These are phyloP conservation scores for Mimosa bimucronata DNA, from an alignment of 306 rosid genomes.

Conservation along the genomic window DNA sequence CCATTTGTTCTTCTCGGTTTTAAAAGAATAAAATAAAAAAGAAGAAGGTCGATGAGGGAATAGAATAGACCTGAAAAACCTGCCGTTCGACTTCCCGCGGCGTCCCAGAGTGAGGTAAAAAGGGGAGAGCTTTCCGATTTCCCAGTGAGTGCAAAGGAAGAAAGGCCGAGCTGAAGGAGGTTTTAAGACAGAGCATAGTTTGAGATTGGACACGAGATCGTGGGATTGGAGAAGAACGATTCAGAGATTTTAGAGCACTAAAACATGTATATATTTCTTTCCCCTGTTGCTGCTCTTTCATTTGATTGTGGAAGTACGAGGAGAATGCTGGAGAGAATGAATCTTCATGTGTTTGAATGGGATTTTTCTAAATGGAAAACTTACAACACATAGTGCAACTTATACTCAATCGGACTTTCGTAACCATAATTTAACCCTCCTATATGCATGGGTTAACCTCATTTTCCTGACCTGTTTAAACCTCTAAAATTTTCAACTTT, in stretches of 20 bases:
- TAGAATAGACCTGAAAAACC: no score
- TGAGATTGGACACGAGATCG: not conserved
- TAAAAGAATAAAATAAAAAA: no score
- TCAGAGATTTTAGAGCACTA: not conserved
- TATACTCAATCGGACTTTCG: not conserved
- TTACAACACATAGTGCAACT: not conserved
- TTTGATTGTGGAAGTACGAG: not conserved
- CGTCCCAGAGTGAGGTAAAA: no score
- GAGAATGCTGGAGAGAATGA: not conserved
- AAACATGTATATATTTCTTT: no score
- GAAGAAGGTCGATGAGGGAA: no score
- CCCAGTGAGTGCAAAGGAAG: not conserved
- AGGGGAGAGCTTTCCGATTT: no score
- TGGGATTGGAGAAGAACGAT: not conserved
- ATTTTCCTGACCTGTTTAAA: not conserved
- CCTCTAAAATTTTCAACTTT: not conserved
- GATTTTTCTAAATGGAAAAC: not conserved
- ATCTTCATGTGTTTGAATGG: not conserved
- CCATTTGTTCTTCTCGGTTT: no score
- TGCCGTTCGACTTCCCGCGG: no score
- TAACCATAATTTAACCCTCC: not conserved
- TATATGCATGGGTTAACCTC: not conserved
- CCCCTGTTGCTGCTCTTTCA: not conserved
- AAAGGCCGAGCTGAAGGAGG: not conserved
- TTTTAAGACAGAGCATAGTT: not conserved